Percentiles rank a stretch among this genome's conserved stretches.
These are phyloP conservation scores for Incumbomyces lentus DNA, from an alignment of 2,329 filamentous ascomycete species.

Conservation along the genomic window DNA sequence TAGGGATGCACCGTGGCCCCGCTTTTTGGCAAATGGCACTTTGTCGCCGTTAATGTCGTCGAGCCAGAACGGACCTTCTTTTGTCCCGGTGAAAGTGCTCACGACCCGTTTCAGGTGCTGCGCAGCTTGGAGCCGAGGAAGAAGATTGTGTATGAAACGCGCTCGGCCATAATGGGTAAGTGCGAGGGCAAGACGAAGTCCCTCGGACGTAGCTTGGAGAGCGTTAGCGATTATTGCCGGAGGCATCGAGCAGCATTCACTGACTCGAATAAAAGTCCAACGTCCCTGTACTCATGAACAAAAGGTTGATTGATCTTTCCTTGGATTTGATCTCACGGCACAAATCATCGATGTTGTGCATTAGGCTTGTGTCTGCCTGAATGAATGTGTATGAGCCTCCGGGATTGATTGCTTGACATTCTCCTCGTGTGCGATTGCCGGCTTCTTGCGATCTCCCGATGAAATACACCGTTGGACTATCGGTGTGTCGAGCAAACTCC, in stretches of 20 bases:
- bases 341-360: slow-evolving; percentile 42
- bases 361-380: slow-evolving; percentile 38
- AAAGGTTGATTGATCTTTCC: slow-evolving; percentile 23
- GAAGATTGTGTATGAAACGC: slow-evolving; percentile 26
- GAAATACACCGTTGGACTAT: too few relatives aligned
- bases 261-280: slow-evolving; percentile 13
- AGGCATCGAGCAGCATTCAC: neutral
- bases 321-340: slow-evolving; percentile 35
- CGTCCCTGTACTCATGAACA: slow-evolving; percentile 24
- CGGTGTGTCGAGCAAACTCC: too few relatives aligned
- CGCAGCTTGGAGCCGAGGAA: slow-evolving; percentile 37
- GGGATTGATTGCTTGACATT: too few relatives aligned
- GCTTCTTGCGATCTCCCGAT: too few relatives aligned
- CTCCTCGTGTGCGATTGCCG: too few relatives aligned
- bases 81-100: slow-evolving; percentile 42
- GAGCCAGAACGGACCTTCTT: slow-evolving; percentile 39
- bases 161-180: slow-evolving; percentile 28
- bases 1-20: slow-evolving; percentile 37
- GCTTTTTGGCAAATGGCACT: slow-evolving; percentile 31
- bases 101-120: slow-evolving; percentile 43
- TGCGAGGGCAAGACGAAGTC: slow-evolving; percentile 21
- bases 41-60: slow-evolving; percentile 32
- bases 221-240: neutral
- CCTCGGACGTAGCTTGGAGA: slow-evolving; percentile 24
- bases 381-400: slow-evolving; percentile 34